These are phyloP conservation scores for Cryptococcus hybrid DNA, from an alignment of 1,284 basidiomycete species.

Conservation along the genomic window DNA sequence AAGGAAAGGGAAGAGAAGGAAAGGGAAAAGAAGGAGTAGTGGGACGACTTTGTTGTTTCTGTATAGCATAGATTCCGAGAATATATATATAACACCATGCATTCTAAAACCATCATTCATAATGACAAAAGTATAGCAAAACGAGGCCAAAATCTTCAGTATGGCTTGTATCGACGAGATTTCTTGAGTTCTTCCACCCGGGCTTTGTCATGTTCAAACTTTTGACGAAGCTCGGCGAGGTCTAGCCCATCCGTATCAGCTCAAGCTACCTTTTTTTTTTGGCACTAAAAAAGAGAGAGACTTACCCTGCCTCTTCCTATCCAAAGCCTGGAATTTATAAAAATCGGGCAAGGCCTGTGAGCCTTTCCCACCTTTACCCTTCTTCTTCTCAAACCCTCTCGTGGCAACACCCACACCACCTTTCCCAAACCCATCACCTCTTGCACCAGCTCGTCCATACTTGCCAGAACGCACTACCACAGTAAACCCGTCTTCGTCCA, in stretches of 20 bases:
- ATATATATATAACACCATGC: not conserved
- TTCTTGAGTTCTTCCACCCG: slow-evolving; percentile 78
- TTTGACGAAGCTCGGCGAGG: slow-evolving; percentile 70
- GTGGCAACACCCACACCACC: slow-evolving; percentile 46
- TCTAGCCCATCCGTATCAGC: slow-evolving; percentile 50
- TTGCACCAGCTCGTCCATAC: slow-evolving; percentile 73
- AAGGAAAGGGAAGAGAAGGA: not conserved
- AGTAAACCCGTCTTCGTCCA: slow-evolving; percentile 90
- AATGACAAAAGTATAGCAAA: too few species aligned
- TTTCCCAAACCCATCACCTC: slow-evolving; percentile 42
- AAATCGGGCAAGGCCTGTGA: slow-evolving; percentile 62
- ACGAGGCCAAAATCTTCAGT: slow-evolving; percentile 52
- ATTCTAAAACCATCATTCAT: too few species aligned
- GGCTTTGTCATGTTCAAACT: slow-evolving; percentile 83
- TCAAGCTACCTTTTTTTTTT: not conserved
- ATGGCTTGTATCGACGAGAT: slow-evolving; percentile 77
- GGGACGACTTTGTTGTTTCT: not conserved
- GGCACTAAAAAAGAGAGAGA: not conserved
- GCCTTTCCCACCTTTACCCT: slow-evolving; percentile 67
- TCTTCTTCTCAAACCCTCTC: slow-evolving; percentile 35
- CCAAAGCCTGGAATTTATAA: slow-evolving; percentile 83
- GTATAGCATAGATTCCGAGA: not conserved
- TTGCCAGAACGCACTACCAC: slow-evolving; percentile 82
- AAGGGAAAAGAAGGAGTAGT: not conserved
- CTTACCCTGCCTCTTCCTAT: slow-evolving; percentile 79